phyloP scores from a whole-genome alignment of 768 basidiomycete species.

The Chlorophyllum brunneum region DNA sequence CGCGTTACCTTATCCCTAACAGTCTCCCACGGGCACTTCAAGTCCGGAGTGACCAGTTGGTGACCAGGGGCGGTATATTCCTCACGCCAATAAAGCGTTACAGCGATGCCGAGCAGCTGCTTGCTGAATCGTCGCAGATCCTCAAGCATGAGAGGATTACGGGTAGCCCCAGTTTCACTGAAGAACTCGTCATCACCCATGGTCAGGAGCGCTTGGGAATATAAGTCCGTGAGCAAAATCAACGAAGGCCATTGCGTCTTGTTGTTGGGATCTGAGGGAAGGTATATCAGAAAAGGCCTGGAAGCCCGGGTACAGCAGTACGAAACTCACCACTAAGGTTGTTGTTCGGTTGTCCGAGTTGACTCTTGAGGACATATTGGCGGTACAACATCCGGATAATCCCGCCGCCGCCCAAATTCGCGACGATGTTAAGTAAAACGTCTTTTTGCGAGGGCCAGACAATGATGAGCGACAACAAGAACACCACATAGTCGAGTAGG shows the following conservation, averaged over 20 bases:
- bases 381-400: conserved; percentile 76
- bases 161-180: conserved; percentile 30
- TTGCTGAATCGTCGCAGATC: conserved; percentile 74
- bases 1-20: conserved; percentile 73
- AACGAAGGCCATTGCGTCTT: conserved; percentile 60
- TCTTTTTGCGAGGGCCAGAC: conserved; percentile 62
- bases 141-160: conserved; percentile 79
- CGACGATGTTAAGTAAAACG: conserved; percentile 50
- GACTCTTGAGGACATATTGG: conserved; percentile 54
- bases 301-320: not conserved
- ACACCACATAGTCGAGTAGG: conserved; percentile 47
- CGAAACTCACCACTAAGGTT: conserved; percentile 23
- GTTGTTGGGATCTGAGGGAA: conserved; percentile 37
- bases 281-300: not conserved
- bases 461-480: conserved; percentile 53
- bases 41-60: conserved; percentile 18
- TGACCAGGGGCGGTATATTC: conserved; percentile 27
- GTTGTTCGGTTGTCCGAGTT: conserved; percentile 56
- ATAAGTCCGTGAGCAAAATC: conserved; percentile 76
- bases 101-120: conserved; percentile 82
- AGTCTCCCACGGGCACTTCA: conserved; percentile 58
- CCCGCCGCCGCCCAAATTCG: conserved; percentile 47
- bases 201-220: conserved; percentile 79
- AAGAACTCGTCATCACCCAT: conserved; percentile 99
- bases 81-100: conserved; percentile 55